A percentile compares a stretch with the other conserved stretches of the same genome.
These are phyloP conservation scores for Phoma sp. DNA, from an alignment of 2,329 filamentous ascomycete species.

Conservation along the genomic window DNA sequence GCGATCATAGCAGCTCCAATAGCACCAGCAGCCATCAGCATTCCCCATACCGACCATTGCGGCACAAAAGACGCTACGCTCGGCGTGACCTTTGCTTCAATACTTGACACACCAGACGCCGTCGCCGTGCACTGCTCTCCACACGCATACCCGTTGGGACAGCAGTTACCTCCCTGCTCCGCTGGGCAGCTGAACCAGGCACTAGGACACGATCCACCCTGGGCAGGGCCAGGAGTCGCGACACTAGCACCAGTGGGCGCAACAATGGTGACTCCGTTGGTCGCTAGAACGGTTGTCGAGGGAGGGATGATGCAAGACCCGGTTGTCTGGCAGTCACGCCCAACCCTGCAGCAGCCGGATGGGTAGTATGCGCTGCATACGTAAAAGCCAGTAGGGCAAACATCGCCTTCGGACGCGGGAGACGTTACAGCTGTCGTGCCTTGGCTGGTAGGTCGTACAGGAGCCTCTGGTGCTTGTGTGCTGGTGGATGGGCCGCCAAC, in stretches of 20 bases:
- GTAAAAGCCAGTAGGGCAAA: slow-evolving; percentile 91
- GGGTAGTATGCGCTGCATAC: slow-evolving; percentile 81
- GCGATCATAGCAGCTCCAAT: slow-evolving; percentile 49
- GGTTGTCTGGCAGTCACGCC: slow-evolving; percentile 80
- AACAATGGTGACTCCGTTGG: slow-evolving; percentile 72
- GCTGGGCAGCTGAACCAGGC: slow-evolving; percentile 79
- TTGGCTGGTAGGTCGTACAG: slow-evolving; percentile 52
- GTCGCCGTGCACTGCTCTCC: slow-evolving; percentile 47
- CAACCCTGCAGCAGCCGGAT: slow-evolving; percentile 87
- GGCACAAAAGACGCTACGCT: slow-evolving; percentile 43
- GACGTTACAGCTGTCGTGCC: slow-evolving; percentile 66
- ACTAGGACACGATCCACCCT: slow-evolving; percentile 65
- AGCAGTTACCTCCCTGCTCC: slow-evolving; percentile 78
- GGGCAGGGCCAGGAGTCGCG: slow-evolving; percentile 42
- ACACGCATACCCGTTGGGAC: slow-evolving; percentile 64
- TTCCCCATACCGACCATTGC: slow-evolving; percentile 36
- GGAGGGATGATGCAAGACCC: slow-evolving; percentile 68
- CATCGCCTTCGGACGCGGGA: slow-evolving; percentile 47
- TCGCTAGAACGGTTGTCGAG: slow-evolving; percentile 68
- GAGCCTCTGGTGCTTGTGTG: slow-evolving; percentile 47
- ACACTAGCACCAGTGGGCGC: slow-evolving; percentile 62
- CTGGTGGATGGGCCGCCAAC: slow-evolving; percentile 40
- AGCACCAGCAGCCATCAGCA: slow-evolving; percentile 35
- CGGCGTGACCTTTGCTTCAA: slow-evolving; percentile 47
- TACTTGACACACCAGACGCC: slow-evolving; percentile 32